phyloP scores from a whole-genome alignment of 169 alveolate genomes.

The Fabrea salina region DNA sequence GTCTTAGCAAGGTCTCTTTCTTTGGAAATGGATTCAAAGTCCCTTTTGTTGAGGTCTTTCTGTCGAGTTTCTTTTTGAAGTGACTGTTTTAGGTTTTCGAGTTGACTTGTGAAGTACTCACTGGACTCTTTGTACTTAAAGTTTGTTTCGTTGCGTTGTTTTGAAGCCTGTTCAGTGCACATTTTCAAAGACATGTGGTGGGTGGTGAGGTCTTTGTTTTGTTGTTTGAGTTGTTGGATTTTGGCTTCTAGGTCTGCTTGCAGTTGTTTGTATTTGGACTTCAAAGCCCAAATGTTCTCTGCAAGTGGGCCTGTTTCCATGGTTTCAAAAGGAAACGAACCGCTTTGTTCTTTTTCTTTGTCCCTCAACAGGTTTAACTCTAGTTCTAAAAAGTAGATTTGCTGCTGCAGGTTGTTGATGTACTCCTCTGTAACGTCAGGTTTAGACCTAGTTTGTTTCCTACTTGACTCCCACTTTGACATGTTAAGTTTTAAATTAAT shows the following conservation, averaged over 20 bases:
- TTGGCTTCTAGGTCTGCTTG: conserved; percentile 39
- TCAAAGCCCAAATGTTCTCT: conserved; percentile 44
- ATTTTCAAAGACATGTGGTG: conserved; percentile 44
- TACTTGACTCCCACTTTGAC: too few relatives aligned
- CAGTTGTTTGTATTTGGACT: conserved; percentile 48
- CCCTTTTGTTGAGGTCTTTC: neutral
- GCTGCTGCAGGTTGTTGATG: conserved; percentile 58
- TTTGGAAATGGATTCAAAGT: neutral
- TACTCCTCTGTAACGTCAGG: too few relatives aligned
- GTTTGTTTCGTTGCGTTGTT: conserved; percentile 18
- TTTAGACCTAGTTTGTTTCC: too few relatives aligned
- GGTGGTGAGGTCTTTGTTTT: conserved; percentile 22
- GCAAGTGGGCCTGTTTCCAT: conserved; percentile 37
- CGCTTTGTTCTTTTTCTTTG: conserved; percentile 50
- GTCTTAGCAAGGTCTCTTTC: conserved; percentile 16
- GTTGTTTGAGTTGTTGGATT: conserved; percentile 33
- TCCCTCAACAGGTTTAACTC: conserved; percentile 56
- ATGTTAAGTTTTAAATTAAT: too few relatives aligned
- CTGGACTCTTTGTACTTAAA: conserved; percentile 1
- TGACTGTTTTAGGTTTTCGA: conserved; percentile 11
- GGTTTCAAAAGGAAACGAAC: conserved; percentile 47
- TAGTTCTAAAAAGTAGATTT: conserved; percentile 61
- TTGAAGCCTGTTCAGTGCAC: conserved; percentile 14
- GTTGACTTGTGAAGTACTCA: neutral
- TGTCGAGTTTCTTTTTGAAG: neutral